Evolutionary conservation across 108 stramenopile species (phyloP).

Genomic region (Pseudonitzschia delicatissima): DNA sequence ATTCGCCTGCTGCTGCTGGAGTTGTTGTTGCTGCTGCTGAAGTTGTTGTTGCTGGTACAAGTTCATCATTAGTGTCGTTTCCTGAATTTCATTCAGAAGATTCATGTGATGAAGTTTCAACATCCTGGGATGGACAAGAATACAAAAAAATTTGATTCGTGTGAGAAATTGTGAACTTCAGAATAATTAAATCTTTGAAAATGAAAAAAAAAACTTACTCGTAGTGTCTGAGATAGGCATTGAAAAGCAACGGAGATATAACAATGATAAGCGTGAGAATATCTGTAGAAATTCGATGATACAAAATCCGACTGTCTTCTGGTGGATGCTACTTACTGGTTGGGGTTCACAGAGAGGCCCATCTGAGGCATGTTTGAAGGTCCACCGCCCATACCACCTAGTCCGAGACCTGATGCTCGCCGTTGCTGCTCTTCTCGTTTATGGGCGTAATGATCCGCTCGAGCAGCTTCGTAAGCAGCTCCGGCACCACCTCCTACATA

Average conservation of each 20-base stretch:
- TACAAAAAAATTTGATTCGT: background rate
- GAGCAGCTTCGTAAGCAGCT: constrained; percentile 81
- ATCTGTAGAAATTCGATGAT: background rate
- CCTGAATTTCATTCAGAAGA: constrained; percentile 88
- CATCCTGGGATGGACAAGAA: constrained; percentile 57
- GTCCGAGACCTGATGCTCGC: constrained; percentile 48
- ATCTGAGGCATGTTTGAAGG: constrained; percentile 38
- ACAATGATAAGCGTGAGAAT: no score
- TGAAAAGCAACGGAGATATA: background rate
- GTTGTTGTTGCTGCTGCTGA: constrained; percentile 67
- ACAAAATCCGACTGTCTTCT: background rate
- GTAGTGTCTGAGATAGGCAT: constrained; percentile 23
- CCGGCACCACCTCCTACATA: constrained; percentile 77
- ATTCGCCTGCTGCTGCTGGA: constrained; percentile 42
- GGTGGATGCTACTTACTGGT: constrained; percentile 38
- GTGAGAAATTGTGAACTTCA: background rate
- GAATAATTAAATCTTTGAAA: background rate
- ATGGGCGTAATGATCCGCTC: constrained; percentile 64
- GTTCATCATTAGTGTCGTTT: constrained; percentile 92
- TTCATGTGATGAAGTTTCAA: constrained; percentile 93
- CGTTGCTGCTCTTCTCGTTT: constrained; percentile 49
- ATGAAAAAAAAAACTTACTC: constrained; percentile 25
- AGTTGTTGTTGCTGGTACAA: constrained; percentile 67
- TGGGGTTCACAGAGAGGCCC: constrained; percentile 59
- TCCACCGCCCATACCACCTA: constrained; percentile 44